These are phyloP conservation scores for Pyronema omphalodes DNA, from an alignment of 495 filamentous ascomycete genomes.

Conservation along the genomic window DNA sequence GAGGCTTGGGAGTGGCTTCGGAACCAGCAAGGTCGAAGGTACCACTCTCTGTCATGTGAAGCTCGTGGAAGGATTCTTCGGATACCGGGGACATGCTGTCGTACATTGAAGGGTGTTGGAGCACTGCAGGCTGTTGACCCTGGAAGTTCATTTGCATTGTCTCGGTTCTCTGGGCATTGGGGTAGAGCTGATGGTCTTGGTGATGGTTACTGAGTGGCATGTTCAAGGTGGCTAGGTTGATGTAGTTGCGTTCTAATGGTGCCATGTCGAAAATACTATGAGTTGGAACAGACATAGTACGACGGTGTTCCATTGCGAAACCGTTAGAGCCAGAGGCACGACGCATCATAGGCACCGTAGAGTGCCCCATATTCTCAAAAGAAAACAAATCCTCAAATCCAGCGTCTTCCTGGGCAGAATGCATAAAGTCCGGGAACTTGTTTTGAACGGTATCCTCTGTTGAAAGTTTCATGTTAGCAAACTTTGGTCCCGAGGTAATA, in stretches of 20 bases:
- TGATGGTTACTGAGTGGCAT: conserved; percentile 16
- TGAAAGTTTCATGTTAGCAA: conserved; percentile 9
- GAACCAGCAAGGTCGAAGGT: background rate
- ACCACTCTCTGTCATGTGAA: background rate
- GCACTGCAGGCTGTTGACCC: background rate
- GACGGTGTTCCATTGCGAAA: too few species aligned
- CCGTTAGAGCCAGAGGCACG: background rate
- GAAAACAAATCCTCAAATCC: conserved; percentile 20
- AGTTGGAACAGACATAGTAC: background rate
- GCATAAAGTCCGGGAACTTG: conserved; percentile 15
- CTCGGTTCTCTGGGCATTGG: too few species aligned
- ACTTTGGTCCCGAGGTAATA: conserved; percentile 6
- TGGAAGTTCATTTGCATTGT: too few species aligned
- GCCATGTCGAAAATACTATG: conserved; percentile 21
- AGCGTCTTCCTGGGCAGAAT: conserved; percentile 12
- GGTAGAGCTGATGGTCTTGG: conserved; percentile 17
- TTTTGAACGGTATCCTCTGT: conserved; percentile 19
- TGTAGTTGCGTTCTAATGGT: conserved; percentile 19
- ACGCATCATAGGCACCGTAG: background rate
- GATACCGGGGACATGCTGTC: conserved; percentile 12
- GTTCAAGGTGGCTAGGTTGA: conserved; percentile 22
- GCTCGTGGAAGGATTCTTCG: conserved; percentile 9
- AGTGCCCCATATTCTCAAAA: background rate
- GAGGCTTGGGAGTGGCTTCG: conserved; percentile 1
- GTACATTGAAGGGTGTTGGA: background rate